A percentile compares a stretch with the other conserved stretches of the same genome.
phyloP scores from a whole-genome alignment of 768 basidiomycete species.

The Coprinellus aureogranulatus region DNA sequence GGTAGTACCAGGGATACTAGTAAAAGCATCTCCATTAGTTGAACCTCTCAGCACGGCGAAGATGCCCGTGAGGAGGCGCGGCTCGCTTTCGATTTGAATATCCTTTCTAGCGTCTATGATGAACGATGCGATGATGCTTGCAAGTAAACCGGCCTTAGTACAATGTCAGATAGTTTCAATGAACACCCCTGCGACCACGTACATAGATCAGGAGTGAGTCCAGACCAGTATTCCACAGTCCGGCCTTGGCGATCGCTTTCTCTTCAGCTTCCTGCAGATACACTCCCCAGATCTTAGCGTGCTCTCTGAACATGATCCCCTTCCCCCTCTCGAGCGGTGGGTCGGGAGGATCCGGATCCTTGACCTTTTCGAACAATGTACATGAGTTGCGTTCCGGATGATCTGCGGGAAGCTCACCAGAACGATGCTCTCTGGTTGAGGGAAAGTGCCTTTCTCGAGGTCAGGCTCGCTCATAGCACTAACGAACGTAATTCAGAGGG shows the following conservation, averaged over 20 bases:
- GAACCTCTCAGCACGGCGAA: background rate
- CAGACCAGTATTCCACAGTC: background rate
- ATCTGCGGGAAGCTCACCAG: too few relatives aligned
- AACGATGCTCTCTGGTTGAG: too few relatives aligned
- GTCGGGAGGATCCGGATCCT: too few relatives aligned
- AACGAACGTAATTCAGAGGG: too few relatives aligned
- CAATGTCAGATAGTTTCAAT: background rate
- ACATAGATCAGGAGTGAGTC: constrained; percentile 5
- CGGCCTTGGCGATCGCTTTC: background rate
- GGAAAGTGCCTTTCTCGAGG: too few relatives aligned
- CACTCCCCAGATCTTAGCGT: background rate
- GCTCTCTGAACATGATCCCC: background rate
- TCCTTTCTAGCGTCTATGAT: constrained; percentile 17
- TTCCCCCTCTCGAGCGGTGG: too few relatives aligned
- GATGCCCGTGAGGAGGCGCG: constrained; percentile 12
- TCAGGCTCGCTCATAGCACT: too few relatives aligned
- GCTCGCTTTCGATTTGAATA: constrained; percentile 15
- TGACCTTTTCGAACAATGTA: too few relatives aligned
- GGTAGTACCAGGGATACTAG: constrained; percentile 1
- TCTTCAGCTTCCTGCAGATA: constrained; percentile 3
- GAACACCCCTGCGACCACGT: background rate
- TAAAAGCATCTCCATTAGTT: too few relatives aligned
- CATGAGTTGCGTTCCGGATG: too few relatives aligned
- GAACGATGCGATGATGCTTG: constrained; percentile 18
- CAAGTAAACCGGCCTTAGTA: constrained; percentile 19